Evolutionary conservation across 441 rosid species (phyloP), one percentile per base, ranked within the genome.

Genomic region (Rhodomyrtus psidioides): DNA sequence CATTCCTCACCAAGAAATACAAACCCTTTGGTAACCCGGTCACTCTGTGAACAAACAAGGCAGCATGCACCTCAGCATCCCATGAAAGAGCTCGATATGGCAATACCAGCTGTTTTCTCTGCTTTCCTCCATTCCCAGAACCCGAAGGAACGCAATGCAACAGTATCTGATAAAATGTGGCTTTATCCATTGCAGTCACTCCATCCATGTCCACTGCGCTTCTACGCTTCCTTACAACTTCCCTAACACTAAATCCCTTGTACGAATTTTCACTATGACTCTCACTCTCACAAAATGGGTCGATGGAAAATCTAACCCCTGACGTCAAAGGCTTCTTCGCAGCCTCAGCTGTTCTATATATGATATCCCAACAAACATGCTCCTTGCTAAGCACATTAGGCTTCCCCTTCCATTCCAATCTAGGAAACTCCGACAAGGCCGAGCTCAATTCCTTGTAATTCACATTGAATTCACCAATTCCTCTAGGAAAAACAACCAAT

Each of bases 41-140:
- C 85, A 95, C 98, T 82, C 96, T 93, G 70, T 95, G 99, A 83
- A 96, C 96, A 91, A 96, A 96, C 85, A 96, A 84, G 53, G 92
- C 96, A 83, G 96, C 96, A 90, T 96, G 99, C 89, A 96, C 96
- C 91, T 95, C 92, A 10, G 98, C 96, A 88, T 94, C 96, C 98
- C 98, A 96, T 3, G 98, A 88, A 83, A 95, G 97, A 89, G 81
- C 94, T 39, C 96, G 95, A 87, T 94, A 96, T 0, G 98, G 97
- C 88, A 96, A 85, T 14, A 93, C 93, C 83, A 93, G 90, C 85
- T 90, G 96, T 84, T 89, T 87, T 88, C 86, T 91, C 76, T 95
- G 96, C 86, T 89, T 91, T 89, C 87, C 90, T 62, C 92, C 93
- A 81, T 56, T 89, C 9, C 81, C 62, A 55, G 91, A 90, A 85